phyloP scores from a whole-genome alignment of 495 filamentous ascomycete species.

The Chaetomium fimeti region DNA sequence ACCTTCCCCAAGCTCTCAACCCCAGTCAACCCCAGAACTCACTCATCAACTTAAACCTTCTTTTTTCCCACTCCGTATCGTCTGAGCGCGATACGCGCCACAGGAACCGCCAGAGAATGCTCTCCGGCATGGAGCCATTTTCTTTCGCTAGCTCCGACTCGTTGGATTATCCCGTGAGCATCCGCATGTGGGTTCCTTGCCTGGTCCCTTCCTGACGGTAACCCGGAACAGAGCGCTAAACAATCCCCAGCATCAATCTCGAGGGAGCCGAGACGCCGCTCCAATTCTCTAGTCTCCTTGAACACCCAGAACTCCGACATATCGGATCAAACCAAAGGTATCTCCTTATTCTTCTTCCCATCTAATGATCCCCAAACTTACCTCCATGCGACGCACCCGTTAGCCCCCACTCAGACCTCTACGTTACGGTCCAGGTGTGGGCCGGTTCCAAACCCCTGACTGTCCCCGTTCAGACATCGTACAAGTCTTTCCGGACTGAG shows the following conservation, averaged over 20 bases:
- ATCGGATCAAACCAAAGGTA: slow-evolving; percentile 67
- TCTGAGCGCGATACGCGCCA: background rate
- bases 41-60: background rate
- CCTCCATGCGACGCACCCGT: slow-evolving; percentile 40
- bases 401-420: slow-evolving; percentile 77
- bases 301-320: slow-evolving; percentile 75
- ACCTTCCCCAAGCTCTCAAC: background rate
- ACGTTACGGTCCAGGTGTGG: slow-evolving; percentile 89
- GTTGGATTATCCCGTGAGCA: slow-evolving; percentile 72
- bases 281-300: slow-evolving; percentile 72
- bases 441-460: slow-evolving; percentile 93
- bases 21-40: background rate
- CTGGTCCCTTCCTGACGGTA: background rate
- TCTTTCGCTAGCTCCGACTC: slow-evolving; percentile 85
- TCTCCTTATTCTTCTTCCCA: background rate
- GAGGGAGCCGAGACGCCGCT: slow-evolving; percentile 82
- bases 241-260: slow-evolving; percentile 57
- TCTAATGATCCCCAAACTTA: slow-evolving; percentile 18
- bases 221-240: background rate
- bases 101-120: background rate
- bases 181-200: slow-evolving; percentile 60
- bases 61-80: background rate
- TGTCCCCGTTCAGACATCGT: slow-evolving; percentile 86
- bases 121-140: slow-evolving; percentile 76
- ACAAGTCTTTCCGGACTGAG: slow-evolving; percentile 77